Conservation (phyloP, 768 basidiomycete species). For the Amanita rubescens region DNA sequence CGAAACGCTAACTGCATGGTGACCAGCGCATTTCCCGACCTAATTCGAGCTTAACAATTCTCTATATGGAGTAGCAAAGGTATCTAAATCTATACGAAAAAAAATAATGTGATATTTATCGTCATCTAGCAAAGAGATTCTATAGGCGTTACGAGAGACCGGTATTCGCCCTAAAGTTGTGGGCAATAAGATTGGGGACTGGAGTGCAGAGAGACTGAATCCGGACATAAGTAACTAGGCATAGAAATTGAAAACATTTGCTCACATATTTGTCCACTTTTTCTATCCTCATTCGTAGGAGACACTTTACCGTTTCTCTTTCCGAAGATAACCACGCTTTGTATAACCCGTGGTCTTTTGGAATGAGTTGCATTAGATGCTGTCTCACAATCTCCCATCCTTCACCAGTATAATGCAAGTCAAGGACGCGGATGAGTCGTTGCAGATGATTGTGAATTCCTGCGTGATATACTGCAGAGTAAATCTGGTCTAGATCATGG, state of each 20-base stretch:
- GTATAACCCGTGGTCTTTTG: slow-evolving; percentile 38
- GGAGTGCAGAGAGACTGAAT: slow-evolving; percentile 45
- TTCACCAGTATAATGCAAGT: slow-evolving; percentile 46
- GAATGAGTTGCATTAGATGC: slow-evolving; percentile 37
- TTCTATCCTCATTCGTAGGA: slow-evolving; percentile 50
- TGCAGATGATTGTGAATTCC: slow-evolving; percentile 54
- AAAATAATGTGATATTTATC: too few species aligned
- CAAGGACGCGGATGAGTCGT: slow-evolving; percentile 50
- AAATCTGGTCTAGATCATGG: slow-evolving; percentile 44
- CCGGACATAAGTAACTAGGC: neutral
- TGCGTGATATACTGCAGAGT: slow-evolving; percentile 50
- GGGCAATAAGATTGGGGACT: slow-evolving; percentile 47
- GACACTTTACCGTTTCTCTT: slow-evolving; percentile 44
- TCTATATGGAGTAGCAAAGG: too few species aligned
- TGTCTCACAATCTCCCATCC: slow-evolving; percentile 44
- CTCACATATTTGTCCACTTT: slow-evolving; percentile 50
- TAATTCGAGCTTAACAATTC: too few species aligned
- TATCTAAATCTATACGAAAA: too few species aligned
- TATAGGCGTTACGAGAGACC: too few species aligned
- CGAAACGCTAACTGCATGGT: too few species aligned
- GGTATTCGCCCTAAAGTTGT: too few species aligned
- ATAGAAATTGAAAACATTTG: slow-evolving; percentile 8
- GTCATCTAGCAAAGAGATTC: too few species aligned
- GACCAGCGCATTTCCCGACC: too few species aligned
- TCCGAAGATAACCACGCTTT: slow-evolving; percentile 44